A percentile compares a stretch with the other conserved stretches of the same genome.
These are phyloP conservation scores for Metschnikowia borealis DNA, from an alignment of 805 yeast genomes.

Conservation along the genomic window DNA sequence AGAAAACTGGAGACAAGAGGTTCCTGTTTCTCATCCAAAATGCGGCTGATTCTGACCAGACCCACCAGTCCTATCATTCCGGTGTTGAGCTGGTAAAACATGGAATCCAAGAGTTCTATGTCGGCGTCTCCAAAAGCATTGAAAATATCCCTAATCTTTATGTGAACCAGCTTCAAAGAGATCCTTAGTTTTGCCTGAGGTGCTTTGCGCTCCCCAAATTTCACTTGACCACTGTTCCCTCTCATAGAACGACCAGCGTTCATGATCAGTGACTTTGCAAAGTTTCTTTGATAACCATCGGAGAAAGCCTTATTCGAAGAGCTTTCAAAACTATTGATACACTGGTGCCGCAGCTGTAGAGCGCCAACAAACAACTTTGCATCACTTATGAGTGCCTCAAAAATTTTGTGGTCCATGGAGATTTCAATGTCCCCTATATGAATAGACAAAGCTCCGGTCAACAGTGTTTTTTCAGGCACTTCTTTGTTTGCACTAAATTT, in stretches of 20 bases:
- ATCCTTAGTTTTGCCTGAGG: constrained; percentile 41
- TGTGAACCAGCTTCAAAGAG: constrained; percentile 16
- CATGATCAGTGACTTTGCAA: constrained; percentile 2
- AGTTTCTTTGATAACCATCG: neutral
- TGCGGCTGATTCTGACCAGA: constrained; percentile 14
- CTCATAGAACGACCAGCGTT: constrained; percentile 11
- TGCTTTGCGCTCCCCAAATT: constrained; percentile 12
- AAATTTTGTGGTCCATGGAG: constrained; percentile 4
- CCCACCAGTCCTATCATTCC: constrained; percentile 23
- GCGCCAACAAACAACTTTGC: neutral
- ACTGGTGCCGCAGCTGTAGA: neutral
- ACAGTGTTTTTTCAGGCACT: constrained; percentile 1
- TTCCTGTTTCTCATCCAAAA: neutral
- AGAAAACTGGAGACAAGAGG: neutral
- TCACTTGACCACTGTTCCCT: constrained; percentile 4
- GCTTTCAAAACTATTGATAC: constrained; percentile 2
- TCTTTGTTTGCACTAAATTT: constrained; percentile 4
- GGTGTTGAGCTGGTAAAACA: constrained; percentile 16
- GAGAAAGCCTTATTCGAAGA: neutral
- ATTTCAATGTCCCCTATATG: constrained; percentile 15
- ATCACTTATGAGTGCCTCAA: constrained; percentile 1
- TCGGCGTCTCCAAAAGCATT: constrained; percentile 27
- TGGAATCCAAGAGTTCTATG: constrained; percentile 13
- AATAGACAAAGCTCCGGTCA: constrained; percentile 7
- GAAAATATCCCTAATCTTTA: constrained; percentile 17